phyloP scores from a whole-genome alignment of 2,329 filamentous ascomycete genomes.

The Sphaceloma murrayae region DNA sequence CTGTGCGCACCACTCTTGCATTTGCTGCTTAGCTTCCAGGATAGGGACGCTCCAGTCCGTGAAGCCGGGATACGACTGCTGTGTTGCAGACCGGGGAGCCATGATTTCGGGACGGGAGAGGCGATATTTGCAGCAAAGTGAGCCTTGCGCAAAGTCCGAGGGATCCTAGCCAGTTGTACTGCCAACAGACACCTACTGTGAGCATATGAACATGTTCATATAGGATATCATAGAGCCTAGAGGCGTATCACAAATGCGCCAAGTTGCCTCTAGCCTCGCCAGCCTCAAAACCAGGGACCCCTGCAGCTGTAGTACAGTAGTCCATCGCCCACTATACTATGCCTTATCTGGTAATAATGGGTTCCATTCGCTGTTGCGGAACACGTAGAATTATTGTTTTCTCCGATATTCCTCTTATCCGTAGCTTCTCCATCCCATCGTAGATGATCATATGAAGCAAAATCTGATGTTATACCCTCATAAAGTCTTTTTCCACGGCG shows the following conservation, averaged over 20 bases:
- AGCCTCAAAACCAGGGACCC: background rate
- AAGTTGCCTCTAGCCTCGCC: background rate
- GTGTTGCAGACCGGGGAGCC: background rate
- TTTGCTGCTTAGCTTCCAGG: background rate
- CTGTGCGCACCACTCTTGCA: constrained; percentile 1
- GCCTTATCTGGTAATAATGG: too few relatives aligned
- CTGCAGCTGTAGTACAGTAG: too few relatives aligned
- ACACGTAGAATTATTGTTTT: too few relatives aligned
- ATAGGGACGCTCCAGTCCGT: constrained; percentile 1
- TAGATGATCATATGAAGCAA: too few relatives aligned
- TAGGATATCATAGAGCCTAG: background rate
- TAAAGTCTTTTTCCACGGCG: too few relatives aligned
- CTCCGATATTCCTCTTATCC: too few relatives aligned
- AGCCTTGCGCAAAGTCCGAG: background rate
- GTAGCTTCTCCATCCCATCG: too few relatives aligned
- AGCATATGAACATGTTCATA: background rate
- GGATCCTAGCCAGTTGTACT: constrained; percentile 3
- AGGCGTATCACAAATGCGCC: background rate
- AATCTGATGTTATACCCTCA: too few relatives aligned
- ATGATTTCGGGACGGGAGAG: background rate
- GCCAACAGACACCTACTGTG: constrained; percentile 1
- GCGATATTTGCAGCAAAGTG: background rate
- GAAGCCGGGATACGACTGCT: constrained; percentile 2
- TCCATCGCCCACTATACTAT: too few relatives aligned
- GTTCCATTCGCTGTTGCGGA: too few relatives aligned